phyloP scores from a whole-genome alignment of 2,329 filamentous ascomycete species.

The Ophiostoma novo-ulmi region DNA sequence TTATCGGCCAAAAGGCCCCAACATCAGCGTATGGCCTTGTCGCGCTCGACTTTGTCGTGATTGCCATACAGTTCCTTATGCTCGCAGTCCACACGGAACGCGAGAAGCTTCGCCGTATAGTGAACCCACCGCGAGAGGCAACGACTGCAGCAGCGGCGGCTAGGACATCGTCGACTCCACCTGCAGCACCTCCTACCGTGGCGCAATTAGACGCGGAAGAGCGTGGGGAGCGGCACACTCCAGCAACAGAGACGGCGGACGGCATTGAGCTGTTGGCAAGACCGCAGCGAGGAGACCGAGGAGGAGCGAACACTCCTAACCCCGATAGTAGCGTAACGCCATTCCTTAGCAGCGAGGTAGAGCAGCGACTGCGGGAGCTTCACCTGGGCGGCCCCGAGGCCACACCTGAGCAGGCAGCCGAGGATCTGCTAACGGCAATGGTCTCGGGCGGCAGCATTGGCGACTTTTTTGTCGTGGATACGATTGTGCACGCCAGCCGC shows the following conservation, averaged over 20 bases:
- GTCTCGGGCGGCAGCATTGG: constrained; percentile 52
- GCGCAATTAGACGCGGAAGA: constrained; percentile 13
- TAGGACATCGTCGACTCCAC: constrained; percentile 25
- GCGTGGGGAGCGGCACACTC: constrained; percentile 14
- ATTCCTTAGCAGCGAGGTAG: constrained; percentile 25
- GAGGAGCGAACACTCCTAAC: not conserved
- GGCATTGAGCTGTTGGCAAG: constrained; percentile 42
- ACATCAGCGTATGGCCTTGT: constrained; percentile 52
- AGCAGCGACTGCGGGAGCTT: constrained; percentile 18
- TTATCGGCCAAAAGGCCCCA: constrained; percentile 61
- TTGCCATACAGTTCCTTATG: constrained; percentile 59
- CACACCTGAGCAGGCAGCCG: constrained; percentile 33
- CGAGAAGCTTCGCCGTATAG: constrained; percentile 49
- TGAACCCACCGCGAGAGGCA: constrained; percentile 35
- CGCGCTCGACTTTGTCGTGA: constrained; percentile 51
- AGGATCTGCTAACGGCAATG: constrained; percentile 45
- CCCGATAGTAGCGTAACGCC: not conserved
- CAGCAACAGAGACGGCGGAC: constrained; percentile 37
- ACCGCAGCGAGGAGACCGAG: not conserved
- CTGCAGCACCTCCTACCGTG: constrained; percentile 31
- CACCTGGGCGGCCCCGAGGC: constrained; percentile 21
- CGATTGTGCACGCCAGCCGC: constrained; percentile 35
- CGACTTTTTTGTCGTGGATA: constrained; percentile 50
- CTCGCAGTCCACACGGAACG: constrained; percentile 57
- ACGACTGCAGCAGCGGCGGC: constrained; percentile 28